Conservation (phyloP, 2,329 filamentous ascomycete species). For the Metarhizium sp. region DNA sequence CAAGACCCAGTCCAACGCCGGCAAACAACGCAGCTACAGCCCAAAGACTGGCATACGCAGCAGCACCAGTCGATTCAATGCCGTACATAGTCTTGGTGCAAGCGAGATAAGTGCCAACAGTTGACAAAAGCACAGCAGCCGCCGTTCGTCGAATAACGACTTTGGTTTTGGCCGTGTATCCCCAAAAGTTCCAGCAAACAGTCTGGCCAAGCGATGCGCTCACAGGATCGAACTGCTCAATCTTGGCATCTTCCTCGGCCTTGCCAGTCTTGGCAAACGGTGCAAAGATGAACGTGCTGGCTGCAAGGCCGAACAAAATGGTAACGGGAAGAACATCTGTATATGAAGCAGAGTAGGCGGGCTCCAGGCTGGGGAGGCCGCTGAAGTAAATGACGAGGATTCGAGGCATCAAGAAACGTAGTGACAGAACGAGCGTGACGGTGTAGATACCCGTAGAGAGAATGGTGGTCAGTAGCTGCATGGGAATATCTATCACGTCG, state of each 20-base stretch:
- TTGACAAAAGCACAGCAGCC: constrained; percentile 47
- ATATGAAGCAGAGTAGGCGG: constrained; percentile 55
- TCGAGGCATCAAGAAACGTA: constrained; percentile 59
- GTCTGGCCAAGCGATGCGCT: constrained; percentile 61
- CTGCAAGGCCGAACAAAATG: constrained; percentile 55
- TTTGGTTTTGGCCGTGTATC: constrained; percentile 53
- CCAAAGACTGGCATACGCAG: constrained; percentile 68
- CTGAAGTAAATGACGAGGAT: constrained; percentile 69
- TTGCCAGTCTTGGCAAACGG: constrained; percentile 48
- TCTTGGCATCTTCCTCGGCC: constrained; percentile 37
- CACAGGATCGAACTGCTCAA: constrained; percentile 50
- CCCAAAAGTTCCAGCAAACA: constrained; percentile 63
- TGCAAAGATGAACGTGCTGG: constrained; percentile 69
- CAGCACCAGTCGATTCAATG: constrained; percentile 60
- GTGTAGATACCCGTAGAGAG: constrained; percentile 67
- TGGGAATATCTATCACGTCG: constrained; percentile 54
- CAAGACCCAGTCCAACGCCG: constrained; percentile 44
- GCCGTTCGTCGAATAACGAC: constrained; percentile 56
- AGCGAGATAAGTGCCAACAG: constrained; percentile 52
- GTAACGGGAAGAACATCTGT: constrained; percentile 51
- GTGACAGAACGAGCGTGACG: constrained; percentile 59
- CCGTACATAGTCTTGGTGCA: constrained; percentile 59
- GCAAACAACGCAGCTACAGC: constrained; percentile 51
- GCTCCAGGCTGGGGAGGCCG: constrained; percentile 58
- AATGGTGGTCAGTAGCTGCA: constrained; percentile 55